Conservation (phyloP, 768 basidiomycete genomes). For the Crepidotus variabilis region DNA sequence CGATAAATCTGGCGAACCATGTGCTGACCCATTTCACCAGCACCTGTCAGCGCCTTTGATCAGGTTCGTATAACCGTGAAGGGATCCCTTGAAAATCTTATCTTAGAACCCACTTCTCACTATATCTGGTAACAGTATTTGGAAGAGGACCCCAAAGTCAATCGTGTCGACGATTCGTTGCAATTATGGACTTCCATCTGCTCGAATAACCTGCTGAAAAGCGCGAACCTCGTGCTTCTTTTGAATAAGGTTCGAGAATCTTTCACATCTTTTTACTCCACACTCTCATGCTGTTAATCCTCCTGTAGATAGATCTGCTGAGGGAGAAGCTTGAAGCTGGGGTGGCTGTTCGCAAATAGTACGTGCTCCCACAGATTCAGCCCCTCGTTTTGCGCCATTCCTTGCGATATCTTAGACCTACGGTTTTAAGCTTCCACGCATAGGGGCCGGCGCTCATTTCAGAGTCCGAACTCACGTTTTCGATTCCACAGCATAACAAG, state of each 20-base stretch:
- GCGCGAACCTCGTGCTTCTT: constrained; percentile 70
- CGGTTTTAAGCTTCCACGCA: background rate
- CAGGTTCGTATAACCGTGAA: constrained; percentile 45
- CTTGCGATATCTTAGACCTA: background rate
- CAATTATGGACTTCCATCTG: constrained; percentile 76
- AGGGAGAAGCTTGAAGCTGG: constrained; percentile 68
- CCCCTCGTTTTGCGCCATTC: constrained; percentile 2
- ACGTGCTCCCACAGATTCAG: constrained; percentile 25
- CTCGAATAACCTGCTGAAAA: constrained; percentile 68
- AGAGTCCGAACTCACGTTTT: background rate
- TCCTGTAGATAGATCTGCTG: constrained; percentile 61
- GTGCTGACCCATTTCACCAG: constrained; percentile 24
- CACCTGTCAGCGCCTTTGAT: constrained; percentile 85
- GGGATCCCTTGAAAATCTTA: constrained; percentile 4
- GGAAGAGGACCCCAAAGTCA: constrained; percentile 76
- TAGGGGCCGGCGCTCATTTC: no score
- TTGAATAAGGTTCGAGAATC: constrained; percentile 64
- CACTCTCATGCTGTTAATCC: background rate
- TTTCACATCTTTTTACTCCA: background rate
- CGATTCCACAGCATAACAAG: constrained; percentile 59
- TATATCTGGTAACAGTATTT: constrained; percentile 49
- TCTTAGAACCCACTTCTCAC: background rate
- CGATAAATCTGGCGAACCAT: background rate
- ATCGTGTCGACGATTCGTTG: constrained; percentile 79
- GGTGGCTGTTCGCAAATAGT: constrained; percentile 73